phyloP scores from a whole-genome alignment of 495 filamentous ascomycete genomes.

The Poronia punctata region DNA sequence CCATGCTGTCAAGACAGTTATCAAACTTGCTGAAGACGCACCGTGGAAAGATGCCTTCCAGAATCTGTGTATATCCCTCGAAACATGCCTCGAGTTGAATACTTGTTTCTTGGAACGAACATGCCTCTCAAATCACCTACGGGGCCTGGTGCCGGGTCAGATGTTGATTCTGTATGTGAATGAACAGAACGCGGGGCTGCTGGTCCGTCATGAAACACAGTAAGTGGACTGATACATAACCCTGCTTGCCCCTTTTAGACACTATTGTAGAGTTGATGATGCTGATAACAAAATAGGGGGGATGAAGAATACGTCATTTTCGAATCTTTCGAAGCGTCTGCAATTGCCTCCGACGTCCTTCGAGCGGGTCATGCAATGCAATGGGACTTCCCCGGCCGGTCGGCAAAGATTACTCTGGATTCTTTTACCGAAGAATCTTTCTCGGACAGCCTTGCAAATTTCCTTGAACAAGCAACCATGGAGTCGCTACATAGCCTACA shows the following conservation, averaged over 20 bases:
- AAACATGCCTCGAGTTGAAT: slow-evolving; percentile 26
- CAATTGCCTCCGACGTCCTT: slow-evolving; percentile 38
- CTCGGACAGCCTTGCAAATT: slow-evolving; percentile 40
- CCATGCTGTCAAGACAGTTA: slow-evolving; percentile 23
- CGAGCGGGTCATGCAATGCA: slow-evolving; percentile 24
- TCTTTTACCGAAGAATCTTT: slow-evolving; percentile 39
- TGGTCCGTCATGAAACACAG: slow-evolving; percentile 36
- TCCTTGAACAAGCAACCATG: slow-evolving; percentile 52
- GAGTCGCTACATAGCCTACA: slow-evolving; percentile 49
- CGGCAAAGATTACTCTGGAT: slow-evolving; percentile 36
- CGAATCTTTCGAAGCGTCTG: slow-evolving; percentile 53
- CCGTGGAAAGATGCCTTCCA: slow-evolving; percentile 24
- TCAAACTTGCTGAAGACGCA: slow-evolving; percentile 6
- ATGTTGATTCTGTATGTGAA: slow-evolving; percentile 42
- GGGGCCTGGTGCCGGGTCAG: slow-evolving; percentile 20
- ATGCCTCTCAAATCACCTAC: slow-evolving; percentile 29
- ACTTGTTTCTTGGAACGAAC: slow-evolving; percentile 30
- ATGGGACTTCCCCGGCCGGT: slow-evolving; percentile 36
- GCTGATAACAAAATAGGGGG: slow-evolving; percentile 14
- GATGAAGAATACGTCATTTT: slow-evolving; percentile 26
- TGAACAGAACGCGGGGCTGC: slow-evolving; percentile 50
- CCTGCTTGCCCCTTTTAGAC: not conserved
- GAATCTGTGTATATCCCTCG: slow-evolving; percentile 26
- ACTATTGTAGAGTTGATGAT: no score
- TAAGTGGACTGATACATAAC: slow-evolving; percentile 24